Percentiles rank a stretch among this genome's conserved stretches.
phyloP scores from a whole-genome alignment of 2,329 filamentous ascomycete species.

The Purpureocillium lavendulum region DNA sequence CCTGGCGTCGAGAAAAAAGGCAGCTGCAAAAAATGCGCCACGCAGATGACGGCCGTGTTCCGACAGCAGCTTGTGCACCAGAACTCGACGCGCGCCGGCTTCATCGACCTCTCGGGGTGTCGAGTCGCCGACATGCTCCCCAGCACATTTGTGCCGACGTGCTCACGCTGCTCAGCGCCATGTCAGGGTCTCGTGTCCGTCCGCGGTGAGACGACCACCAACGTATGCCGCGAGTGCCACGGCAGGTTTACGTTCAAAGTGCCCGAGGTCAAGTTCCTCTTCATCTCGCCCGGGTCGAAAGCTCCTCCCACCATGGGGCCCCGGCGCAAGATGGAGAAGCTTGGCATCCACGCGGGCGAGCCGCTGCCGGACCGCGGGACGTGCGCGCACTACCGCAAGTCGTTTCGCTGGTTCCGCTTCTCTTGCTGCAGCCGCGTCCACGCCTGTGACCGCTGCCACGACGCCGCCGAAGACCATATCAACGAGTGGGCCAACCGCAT shows the following conservation, averaged over 20 bases:
- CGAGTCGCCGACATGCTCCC: conserved; percentile 69
- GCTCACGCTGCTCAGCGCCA: conserved; percentile 63
- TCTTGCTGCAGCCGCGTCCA: conserved; percentile 52
- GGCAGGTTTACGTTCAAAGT: conserved; percentile 72
- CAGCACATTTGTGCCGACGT: conserved; percentile 73
- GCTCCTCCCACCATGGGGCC: conserved; percentile 30
- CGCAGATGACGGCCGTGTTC: conserved; percentile 44
- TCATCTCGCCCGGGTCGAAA: conserved; percentile 51
- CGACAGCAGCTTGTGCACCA: conserved; percentile 64
- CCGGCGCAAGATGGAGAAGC: conserved; percentile 40
- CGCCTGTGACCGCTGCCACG: conserved; percentile 67
- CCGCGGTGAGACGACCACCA: conserved; percentile 62
- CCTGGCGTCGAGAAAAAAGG: conserved; percentile 41
- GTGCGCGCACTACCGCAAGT: conserved; percentile 50
- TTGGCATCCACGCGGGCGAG: conserved; percentile 49
- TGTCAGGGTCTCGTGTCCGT: conserved; percentile 64
- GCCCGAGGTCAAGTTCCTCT: conserved; percentile 69
- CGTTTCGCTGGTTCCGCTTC: conserved; percentile 58
- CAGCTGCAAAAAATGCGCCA: conserved; percentile 53
- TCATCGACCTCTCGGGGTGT: conserved; percentile 69
- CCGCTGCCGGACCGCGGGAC: conserved; percentile 43
- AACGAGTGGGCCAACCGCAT: conserved; percentile 79
- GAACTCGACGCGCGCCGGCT: conserved; percentile 67
- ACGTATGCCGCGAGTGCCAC: conserved; percentile 74
- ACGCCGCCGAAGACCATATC: conserved; percentile 59